Base-by-base conservation (phyloP, 2,329 filamentous ascomycete species). In the Aspergillus spinulosporus region DNA sequence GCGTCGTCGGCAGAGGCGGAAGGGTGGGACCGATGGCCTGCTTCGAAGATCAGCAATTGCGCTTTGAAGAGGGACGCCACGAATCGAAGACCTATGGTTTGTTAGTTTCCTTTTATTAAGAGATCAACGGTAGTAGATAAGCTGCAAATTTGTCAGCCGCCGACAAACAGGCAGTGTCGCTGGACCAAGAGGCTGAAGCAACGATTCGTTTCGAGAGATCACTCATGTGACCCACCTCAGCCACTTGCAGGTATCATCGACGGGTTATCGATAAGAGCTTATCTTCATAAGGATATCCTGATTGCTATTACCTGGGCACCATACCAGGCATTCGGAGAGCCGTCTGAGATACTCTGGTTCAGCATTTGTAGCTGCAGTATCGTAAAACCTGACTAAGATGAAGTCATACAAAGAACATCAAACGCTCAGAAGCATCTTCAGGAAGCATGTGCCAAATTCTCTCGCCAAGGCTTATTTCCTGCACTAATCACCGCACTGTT, bases 21-120 rank as follows among this genome's bases (percentile, higher is more conserved):
- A 57, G 31, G 58, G 48, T 56, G 59, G 59, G 59, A 60, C 60
- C 49, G 42, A 59, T 59, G 15, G 37, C 21, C 44, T 57, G 32
- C 40, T 39, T 43, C 37, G n/a, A 9, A n/a, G 60, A 59, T 61
- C 59, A 65, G 62, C 64, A 63, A 64, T 62, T 61, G 59, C 42
- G 47, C 44, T 29, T 28, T 15, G 42, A 12, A 29, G 11, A 9
- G 7, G 45, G 14, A 36, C 45, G 21, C 31, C 45, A 36, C n/a
- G 52, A 36, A 43, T 36, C n/a, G 12, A 54, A 12, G 15, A 39
- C 31, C 34, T 44, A 29, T 28, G 29, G 31, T 21, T 15, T 40
- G 3, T 21, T 46, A n/a, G 29, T 15, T 21, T 15, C 7, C 14
- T n/a, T 21, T 40, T n/a, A 14, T 21, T 26, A 7, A 5, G 11